Conservation (phyloP, 73 alveolate genomes). For the Tetrahymena malaccensis region DNA sequence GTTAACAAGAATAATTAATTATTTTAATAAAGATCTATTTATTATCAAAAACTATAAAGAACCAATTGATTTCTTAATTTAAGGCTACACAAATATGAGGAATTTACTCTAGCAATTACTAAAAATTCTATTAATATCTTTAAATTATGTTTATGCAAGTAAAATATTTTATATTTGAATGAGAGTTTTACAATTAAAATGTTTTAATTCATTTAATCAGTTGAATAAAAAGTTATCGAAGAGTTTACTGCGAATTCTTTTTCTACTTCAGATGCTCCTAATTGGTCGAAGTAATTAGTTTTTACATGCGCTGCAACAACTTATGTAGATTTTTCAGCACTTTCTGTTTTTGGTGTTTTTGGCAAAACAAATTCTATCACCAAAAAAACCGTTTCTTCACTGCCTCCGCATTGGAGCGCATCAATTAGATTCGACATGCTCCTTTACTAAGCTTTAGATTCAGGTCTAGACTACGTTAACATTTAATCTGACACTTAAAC, state of each 20-base stretch:
- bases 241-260: not conserved
- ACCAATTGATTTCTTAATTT: not conserved
- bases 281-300: not conserved
- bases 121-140: too few relatives aligned
- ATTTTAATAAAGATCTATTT: not conserved
- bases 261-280: not conserved
- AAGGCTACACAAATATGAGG: not conserved
- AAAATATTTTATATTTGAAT: not conserved
- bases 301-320: not conserved
- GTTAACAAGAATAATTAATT: too few relatives aligned
- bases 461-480: not conserved
- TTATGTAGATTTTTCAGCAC: not conserved
- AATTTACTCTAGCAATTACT: too few relatives aligned
- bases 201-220: not conserved
- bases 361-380: not conserved
- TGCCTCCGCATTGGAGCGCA: not conserved
- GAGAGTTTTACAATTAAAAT: too few relatives aligned
- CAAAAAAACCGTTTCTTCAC: not conserved
- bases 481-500: not conserved
- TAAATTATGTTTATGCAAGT: not conserved
- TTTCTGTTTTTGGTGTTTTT: not conserved
- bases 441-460: not conserved
- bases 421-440: not conserved
- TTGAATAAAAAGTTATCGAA: not conserved
- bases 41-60: not conserved